phyloP scores from a whole-genome alignment of 345 rosid species.

The Syzygium aromaticum region DNA sequence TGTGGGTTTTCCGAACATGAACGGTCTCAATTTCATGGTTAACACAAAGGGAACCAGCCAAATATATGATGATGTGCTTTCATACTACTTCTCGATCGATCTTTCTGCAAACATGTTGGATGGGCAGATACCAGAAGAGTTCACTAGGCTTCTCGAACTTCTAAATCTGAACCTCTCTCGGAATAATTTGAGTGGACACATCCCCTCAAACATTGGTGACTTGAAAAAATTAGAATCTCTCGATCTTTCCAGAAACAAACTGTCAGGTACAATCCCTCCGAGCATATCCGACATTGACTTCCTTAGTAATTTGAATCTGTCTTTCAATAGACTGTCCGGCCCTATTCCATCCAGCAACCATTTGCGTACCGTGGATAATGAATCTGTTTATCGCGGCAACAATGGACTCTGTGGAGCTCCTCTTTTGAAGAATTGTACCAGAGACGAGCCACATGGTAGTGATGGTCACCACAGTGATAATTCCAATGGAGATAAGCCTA shows the following conservation, averaged over 20 bases:
- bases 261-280: neutral
- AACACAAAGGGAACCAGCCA: neutral
- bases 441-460: neutral
- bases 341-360: neutral
- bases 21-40: neutral
- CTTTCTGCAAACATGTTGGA: neutral
- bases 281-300: neutral
- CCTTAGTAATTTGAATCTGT: neutral
- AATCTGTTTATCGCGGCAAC: neutral
- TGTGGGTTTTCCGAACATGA: neutral
- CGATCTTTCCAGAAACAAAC: neutral
- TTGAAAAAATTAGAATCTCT: neutral
- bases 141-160: neutral
- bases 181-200: neutral
- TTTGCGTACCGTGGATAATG: neutral
- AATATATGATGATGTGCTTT: neutral
- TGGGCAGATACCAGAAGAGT: neutral
- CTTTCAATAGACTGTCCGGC: neutral
- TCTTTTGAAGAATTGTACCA: neutral
- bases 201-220: neutral
- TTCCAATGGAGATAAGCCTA: neutral
- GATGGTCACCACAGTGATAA: neutral
- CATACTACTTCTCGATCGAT: neutral
- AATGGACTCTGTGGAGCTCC: neutral
- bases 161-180: neutral